These are phyloP conservation scores for Irpex lacteus DNA, from an alignment of 1,284 basidiomycete genomes.

Conservation along the genomic window DNA sequence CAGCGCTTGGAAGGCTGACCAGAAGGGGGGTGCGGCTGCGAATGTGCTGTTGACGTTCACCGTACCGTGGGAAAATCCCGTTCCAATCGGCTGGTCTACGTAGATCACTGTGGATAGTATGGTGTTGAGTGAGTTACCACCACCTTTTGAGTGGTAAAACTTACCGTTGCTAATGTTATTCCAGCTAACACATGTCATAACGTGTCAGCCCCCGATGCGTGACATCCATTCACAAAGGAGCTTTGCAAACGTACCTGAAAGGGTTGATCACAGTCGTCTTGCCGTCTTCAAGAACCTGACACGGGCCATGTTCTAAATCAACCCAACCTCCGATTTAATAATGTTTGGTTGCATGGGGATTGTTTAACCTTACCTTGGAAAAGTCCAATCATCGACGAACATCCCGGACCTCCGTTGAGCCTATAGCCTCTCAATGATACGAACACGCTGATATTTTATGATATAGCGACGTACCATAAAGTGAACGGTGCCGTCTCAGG, in stretches of 20 bases:
- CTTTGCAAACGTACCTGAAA: slow-evolving; percentile 35
- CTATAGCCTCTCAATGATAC: slow-evolving; percentile 24
- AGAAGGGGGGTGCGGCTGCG: slow-evolving; percentile 49
- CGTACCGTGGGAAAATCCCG: slow-evolving; percentile 62
- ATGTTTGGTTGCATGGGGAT: not conserved
- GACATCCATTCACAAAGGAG: not conserved
- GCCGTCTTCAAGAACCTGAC: slow-evolving; percentile 51
- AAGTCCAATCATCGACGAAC: slow-evolving; percentile 63
- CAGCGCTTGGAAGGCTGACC: slow-evolving; percentile 65
- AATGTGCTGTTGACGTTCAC: slow-evolving; percentile 55
- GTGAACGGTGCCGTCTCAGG: slow-evolving; percentile 65
- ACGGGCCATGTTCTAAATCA: slow-evolving; percentile 55
- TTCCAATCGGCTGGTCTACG: slow-evolving; percentile 73
- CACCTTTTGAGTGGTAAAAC: not conserved
- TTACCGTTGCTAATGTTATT: slow-evolving; percentile 67
- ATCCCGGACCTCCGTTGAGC: slow-evolving; percentile 61
- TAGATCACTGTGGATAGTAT: slow-evolving; percentile 54
- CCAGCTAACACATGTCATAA: slow-evolving; percentile 42
- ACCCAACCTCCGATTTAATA: not conserved
- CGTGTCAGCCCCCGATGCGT: not conserved
- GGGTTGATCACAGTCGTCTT: slow-evolving; percentile 53
- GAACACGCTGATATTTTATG: not conserved
- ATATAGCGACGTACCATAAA: slow-evolving; percentile 43
- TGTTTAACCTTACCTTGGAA: slow-evolving; percentile 46
- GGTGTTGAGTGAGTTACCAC: not conserved